These are phyloP conservation scores for Solanum peruvianum DNA, from an alignment of 257 asterid genomes.

Conservation along the genomic window DNA sequence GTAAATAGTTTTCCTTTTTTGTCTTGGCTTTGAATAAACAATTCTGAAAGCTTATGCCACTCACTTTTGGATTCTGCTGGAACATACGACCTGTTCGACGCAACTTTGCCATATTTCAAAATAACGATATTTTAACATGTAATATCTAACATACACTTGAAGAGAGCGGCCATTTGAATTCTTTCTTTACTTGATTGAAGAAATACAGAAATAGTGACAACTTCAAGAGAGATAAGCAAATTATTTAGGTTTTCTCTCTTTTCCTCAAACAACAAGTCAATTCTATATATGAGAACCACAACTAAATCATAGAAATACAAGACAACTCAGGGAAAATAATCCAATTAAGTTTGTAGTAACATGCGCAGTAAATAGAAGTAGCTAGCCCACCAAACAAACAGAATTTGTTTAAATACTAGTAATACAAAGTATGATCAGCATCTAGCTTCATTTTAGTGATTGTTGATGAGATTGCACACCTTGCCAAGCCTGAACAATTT, in stretches of 20 bases:
- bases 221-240: not conserved
- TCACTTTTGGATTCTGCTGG: no score
- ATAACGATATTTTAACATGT: no score
- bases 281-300: not conserved
- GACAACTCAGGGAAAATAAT: not conserved
- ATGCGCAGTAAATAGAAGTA: not conserved
- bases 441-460: not conserved
- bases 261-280: not conserved
- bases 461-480: conserved; percentile 18
- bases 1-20: no score
- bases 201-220: not conserved
- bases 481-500: conserved; percentile 49
- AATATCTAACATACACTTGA: not conserved
- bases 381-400: not conserved
- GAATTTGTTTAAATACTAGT: not conserved
- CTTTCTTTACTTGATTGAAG: not conserved
- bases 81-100: no score
- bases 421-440: not conserved
- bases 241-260: not conserved
- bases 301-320: not conserved
- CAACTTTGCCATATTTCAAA: no score
- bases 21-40: no score
- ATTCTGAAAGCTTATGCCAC: no score
- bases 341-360: not conserved
- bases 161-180: not conserved